Conservation (phyloP, 2,329 filamentous ascomycete species). For the Arthroderma sp. region DNA sequence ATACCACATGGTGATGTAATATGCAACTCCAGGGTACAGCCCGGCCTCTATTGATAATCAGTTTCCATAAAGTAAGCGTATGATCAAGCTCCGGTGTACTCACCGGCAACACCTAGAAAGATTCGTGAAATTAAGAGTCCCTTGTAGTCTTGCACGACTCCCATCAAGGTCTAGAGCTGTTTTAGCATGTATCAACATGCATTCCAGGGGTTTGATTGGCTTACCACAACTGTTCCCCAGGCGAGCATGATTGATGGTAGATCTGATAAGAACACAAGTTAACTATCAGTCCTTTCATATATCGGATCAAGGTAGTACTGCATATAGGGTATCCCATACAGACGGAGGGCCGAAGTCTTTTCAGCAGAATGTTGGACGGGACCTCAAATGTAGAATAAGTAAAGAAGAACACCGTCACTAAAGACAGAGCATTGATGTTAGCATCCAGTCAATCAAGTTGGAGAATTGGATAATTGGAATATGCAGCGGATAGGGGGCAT, state of each 20-base stretch:
- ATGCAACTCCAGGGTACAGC: constrained; percentile 34
- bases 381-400: constrained; percentile 18
- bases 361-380: constrained; percentile 22
- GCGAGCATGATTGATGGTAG: constrained; percentile 24
- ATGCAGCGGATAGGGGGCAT: background rate
- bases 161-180: constrained; percentile 34
- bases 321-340: constrained; percentile 8
- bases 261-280: constrained; percentile 9
- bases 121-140: constrained; percentile 38
- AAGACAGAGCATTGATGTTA: constrained; percentile 3
- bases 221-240: constrained; percentile 39
- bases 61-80: background rate
- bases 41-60: constrained; percentile 25
- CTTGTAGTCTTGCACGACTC: constrained; percentile 35
- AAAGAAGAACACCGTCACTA: constrained; percentile 20
- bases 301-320: background rate
- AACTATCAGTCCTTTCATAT: background rate
- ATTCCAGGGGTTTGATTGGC: background rate
- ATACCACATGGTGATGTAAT: constrained; percentile 39
- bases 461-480: background rate
- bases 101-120: constrained; percentile 33
- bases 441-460: background rate
- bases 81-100: background rate
- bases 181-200: background rate
- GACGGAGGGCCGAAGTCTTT: constrained; percentile 21